Conservation (phyloP, 2,329 filamentous ascomycete genomes). For the Talaromyces sp. region DNA sequence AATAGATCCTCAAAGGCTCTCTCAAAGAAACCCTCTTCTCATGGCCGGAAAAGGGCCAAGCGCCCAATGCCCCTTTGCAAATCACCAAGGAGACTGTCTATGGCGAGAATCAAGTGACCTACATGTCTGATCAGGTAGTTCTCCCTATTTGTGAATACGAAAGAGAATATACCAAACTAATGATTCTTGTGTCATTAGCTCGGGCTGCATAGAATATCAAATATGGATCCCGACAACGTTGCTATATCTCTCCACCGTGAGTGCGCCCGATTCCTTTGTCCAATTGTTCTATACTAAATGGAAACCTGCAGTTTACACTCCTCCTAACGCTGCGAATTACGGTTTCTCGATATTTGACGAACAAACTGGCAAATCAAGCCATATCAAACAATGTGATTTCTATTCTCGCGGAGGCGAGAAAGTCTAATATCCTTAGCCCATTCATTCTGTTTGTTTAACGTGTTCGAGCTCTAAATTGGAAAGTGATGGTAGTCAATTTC, state of each 20-base stretch:
- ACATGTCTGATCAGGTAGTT: constrained; percentile 75
- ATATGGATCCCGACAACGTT: constrained; percentile 66
- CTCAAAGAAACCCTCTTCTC: constrained; percentile 78
- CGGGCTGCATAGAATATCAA: constrained; percentile 78
- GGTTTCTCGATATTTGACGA: constrained; percentile 82
- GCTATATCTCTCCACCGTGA: constrained; percentile 78
- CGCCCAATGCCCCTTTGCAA: constrained; percentile 54
- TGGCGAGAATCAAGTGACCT: constrained; percentile 67
- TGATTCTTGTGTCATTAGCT: constrained; percentile 47
- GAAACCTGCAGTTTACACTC: constrained; percentile 64
- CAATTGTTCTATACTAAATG: neutral
- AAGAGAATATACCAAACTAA: neutral
- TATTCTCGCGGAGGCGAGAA: constrained; percentile 59
- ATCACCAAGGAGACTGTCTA: constrained; percentile 67
- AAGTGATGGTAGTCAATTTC: neutral
- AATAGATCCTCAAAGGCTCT: constrained; percentile 67
- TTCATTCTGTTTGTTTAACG: neutral
- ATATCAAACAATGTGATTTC: constrained; percentile 68
- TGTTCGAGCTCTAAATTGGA: neutral
- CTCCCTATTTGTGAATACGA: neutral
- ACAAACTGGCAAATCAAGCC: constrained; percentile 68
- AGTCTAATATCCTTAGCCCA: constrained; percentile 20
- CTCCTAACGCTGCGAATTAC: constrained; percentile 78
- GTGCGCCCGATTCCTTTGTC: constrained; percentile 25
- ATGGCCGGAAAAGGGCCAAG: constrained; percentile 57